Evolutionary conservation across 257 asterid genomes (phyloP).

Genomic region (Solanum sitiens): DNA sequence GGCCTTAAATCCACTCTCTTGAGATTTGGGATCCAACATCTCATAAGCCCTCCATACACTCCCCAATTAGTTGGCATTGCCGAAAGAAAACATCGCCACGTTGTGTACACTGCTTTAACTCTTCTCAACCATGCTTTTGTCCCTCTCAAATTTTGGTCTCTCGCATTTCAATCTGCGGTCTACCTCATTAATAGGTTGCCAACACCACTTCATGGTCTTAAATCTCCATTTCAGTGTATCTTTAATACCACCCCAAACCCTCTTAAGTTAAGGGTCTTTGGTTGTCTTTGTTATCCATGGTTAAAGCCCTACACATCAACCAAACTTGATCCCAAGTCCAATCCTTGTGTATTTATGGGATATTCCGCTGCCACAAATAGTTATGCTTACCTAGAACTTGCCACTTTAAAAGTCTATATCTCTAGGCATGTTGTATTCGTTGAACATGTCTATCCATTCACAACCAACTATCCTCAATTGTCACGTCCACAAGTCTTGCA

Average conservation of each 20-base stretch:
- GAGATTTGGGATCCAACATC: not conserved
- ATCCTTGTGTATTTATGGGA: not conserved
- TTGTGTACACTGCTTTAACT: not conserved
- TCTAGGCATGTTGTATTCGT: not conserved
- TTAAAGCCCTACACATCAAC: not conserved
- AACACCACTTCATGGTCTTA: not conserved
- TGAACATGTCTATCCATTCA: not conserved
- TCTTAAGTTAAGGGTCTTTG: not conserved
- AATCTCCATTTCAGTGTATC: not conserved
- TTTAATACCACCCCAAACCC: not conserved
- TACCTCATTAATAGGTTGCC: not conserved
- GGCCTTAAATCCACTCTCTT: not conserved
- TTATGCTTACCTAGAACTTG: not conserved
- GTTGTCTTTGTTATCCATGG: not conserved
- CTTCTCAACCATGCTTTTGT: not conserved
- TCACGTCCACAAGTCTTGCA: not conserved
- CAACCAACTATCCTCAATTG: not conserved
- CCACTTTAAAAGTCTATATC: not conserved
- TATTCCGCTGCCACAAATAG: not conserved
- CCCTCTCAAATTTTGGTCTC: not conserved
- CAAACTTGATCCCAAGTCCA: not conserved
- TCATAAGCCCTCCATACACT: not conserved
- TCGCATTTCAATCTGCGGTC: not conserved
- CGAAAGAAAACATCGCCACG: not conserved
- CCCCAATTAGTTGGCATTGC: not conserved